Percentiles rank a stretch among this genome's conserved stretches.
These are phyloP conservation scores for Echium plantagineum DNA, from an alignment of 257 asterid species.

Conservation along the genomic window DNA sequence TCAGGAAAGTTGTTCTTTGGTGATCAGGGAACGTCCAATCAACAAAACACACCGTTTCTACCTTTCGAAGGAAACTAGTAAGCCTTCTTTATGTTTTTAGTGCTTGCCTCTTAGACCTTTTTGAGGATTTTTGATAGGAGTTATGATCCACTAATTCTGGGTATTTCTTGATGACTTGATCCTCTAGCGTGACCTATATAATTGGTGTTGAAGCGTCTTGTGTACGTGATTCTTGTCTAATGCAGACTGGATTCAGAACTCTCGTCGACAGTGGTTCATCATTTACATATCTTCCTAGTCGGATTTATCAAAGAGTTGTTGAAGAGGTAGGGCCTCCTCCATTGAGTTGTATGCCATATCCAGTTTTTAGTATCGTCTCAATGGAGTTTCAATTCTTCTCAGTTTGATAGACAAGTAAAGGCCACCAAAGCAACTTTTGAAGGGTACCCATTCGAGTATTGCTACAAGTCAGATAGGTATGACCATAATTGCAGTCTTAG, in stretches of 20 bases:
- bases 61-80: constrained; percentile 52
- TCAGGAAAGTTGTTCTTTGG: constrained; percentile 74
- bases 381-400: constrained; percentile 10
- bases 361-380: constrained; percentile 6
- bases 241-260: constrained; percentile 37
- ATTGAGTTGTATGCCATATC: constrained; percentile 4
- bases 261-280: constrained; percentile 82
- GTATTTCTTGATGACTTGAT: constrained; percentile 6
- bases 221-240: constrained; percentile 49
- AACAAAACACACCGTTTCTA: constrained; percentile 54
- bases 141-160: constrained; percentile 5
- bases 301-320: constrained; percentile 45
- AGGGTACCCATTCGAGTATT: constrained; percentile 80
- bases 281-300: constrained; percentile 59
- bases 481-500: constrained; percentile 5
- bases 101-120: neutral
- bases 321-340: constrained; percentile 34
- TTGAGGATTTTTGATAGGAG: neutral
- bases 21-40: constrained; percentile 55
- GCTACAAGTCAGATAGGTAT: constrained; percentile 67
- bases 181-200: constrained; percentile 48
- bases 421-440: constrained; percentile 50
- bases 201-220: constrained; percentile 64
- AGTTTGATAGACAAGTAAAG: constrained; percentile 63
- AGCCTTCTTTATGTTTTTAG: neutral